These are phyloP conservation scores for Penicillium cataractarum DNA, from an alignment of 495 filamentous ascomycete genomes.

Conservation along the genomic window DNA sequence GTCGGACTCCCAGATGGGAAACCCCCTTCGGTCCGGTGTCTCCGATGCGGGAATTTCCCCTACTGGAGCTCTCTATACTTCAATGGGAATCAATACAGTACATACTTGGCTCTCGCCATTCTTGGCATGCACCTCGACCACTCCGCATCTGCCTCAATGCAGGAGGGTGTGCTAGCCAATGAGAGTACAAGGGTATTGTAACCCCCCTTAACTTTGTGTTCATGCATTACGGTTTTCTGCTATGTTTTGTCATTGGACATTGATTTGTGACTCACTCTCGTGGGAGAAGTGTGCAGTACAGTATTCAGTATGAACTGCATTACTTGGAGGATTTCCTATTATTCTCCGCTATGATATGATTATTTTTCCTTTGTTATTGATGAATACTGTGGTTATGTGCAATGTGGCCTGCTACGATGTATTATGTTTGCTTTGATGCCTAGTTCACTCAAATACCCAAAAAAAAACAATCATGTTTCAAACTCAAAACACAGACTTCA, in stretches of 20 bases:
- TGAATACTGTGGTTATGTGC: background rate
- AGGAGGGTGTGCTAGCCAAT: constrained; percentile 22
- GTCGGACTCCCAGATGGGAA: constrained; percentile 22
- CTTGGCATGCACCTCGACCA: constrained; percentile 12
- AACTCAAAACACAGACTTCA: background rate
- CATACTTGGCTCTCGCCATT: constrained; percentile 16
- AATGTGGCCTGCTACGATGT: background rate
- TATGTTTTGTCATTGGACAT: constrained; percentile 23
- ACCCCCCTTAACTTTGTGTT: background rate
- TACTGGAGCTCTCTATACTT: constrained; percentile 15
- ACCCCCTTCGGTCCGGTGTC: constrained; percentile 4
- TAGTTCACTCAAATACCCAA: constrained; percentile 5
- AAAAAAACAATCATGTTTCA: background rate
- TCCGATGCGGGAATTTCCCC: constrained; percentile 7
- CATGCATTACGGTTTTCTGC: constrained; percentile 20
- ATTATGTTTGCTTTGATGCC: constrained; percentile 1
- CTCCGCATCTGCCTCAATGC: constrained; percentile 2
- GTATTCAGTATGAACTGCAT: background rate
- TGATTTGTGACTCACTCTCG: constrained; percentile 25
- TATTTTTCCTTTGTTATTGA: constrained; percentile 12
- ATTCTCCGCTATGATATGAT: constrained; percentile 3
- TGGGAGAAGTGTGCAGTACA: constrained; percentile 18
- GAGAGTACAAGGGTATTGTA: constrained; percentile 8
- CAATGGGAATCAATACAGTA: background rate
- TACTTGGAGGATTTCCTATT: constrained; percentile 2